Evolutionary conservation across 768 basidiomycete genomes (phyloP), one percentile per base, ranked within the genome.

Genomic region (Russula griseocarnosa): DNA sequence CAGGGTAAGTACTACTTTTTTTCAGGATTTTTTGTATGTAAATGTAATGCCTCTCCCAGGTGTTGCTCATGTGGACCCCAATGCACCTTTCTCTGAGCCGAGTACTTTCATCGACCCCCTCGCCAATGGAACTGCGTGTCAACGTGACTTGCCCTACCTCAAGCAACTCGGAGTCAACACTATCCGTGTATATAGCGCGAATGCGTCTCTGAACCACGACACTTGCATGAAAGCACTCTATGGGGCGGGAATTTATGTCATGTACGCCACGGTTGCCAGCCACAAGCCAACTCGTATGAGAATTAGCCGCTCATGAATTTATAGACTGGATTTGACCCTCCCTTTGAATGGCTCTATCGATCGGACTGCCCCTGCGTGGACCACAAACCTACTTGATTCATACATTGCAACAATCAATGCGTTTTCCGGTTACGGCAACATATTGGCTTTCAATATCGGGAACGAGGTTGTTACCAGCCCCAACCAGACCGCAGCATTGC

Each of bases 261-360:
- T 96, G 94, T 95, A 67, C 71, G 88, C 78, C 16, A 34, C 58
- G 9, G 36, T 14, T 61, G 34, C 30, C 20, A 14, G 26, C 38
- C 38, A 36, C 36, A 13, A 36, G 36, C 13, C 36, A 36, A 36
- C 34, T 24, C 30, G 11, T 26, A 49, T 32, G 38, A 13, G 38
- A 54, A 22, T 11, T 58, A 51, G 52, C 42, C 53, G 46, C 70
- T 69, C 56, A 63, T 61, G 10, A 10, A 5, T 51, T 57, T 67
- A 3, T 67, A 97, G 94, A 66, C 83, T 98, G 62, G 94, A 97
- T 72, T 80, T 98, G 56, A 82, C 92, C 5, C 77, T 94, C 13
- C 94, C 94, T 49, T 74, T 88, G 28, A 92, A 94, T 71, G 94
- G 93, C 44, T 93, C 91, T 36, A 89, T 92, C 67, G 82, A 93